A percentile compares a stretch with the other conserved stretches of the same genome.
Evolutionary conservation across 768 basidiomycete genomes (phyloP).

Genomic region (Panellus pusillus): DNA sequence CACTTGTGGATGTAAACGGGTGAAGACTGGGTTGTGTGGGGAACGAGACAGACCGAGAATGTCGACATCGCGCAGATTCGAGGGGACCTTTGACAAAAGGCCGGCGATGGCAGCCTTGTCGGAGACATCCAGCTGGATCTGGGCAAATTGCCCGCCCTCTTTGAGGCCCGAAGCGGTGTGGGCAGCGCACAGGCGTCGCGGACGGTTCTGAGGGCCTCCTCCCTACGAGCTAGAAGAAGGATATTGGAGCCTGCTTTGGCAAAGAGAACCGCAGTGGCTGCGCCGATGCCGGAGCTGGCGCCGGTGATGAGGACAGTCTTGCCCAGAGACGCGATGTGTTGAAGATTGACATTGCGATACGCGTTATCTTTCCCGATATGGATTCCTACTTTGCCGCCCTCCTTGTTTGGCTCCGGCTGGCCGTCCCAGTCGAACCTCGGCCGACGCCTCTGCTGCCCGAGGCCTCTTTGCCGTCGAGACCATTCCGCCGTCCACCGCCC

Average conservation of each 20-base stretch:
- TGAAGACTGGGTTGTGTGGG: neutral
- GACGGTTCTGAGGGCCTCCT: constrained; percentile 70
- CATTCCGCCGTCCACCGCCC: constrained; percentile 48
- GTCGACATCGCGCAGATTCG: constrained; percentile 71
- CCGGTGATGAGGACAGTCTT: constrained; percentile 90
- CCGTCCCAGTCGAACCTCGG: neutral
- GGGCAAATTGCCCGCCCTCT: constrained; percentile 76
- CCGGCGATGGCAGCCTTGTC: constrained; percentile 70
- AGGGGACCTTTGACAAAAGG: constrained; percentile 71
- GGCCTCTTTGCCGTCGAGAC: constrained; percentile 11
- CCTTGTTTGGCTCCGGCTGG: neutral
- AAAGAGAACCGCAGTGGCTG: constrained; percentile 85
- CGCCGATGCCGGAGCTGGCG: constrained; percentile 87
- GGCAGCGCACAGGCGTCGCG: constrained; percentile 64
- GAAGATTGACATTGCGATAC: constrained; percentile 72
- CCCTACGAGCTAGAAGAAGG: constrained; percentile 79
- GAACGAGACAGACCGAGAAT: constrained; percentile 62
- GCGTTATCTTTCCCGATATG: neutral
- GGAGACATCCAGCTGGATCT: constrained; percentile 76
- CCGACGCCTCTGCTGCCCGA: neutral
- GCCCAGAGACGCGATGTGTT: constrained; percentile 74
- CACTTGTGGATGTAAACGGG: constrained; percentile 32
- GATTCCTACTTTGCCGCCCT: neutral
- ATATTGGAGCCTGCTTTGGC: constrained; percentile 90
- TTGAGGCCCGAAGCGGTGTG: constrained; percentile 71